A percentile compares a stretch with the other conserved stretches of the same genome.
Conservation (phyloP, 805 yeast genomes). For the Saccharomycopsis fermentans region DNA sequence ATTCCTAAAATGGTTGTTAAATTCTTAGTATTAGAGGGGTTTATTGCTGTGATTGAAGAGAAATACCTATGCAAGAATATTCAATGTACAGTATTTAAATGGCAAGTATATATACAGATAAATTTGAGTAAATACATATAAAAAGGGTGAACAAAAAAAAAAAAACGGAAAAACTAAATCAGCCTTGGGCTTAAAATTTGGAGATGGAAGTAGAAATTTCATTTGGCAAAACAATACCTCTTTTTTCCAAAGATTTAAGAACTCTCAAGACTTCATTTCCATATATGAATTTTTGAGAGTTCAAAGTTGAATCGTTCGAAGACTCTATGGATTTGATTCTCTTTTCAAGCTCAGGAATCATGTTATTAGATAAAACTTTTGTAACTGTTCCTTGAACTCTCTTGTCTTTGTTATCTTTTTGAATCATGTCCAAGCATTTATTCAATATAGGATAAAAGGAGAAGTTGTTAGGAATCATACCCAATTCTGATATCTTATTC, state of each 20-base stretch:
- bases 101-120: background rate
- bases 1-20: no score
- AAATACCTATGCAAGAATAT: no score
- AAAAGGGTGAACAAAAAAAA: background rate
- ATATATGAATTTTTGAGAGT: slow-evolving; percentile 11
- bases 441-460: slow-evolving; percentile 20
- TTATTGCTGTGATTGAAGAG: no score
- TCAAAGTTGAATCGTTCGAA: background rate
- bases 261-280: slow-evolving; percentile 6
- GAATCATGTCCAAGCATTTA: slow-evolving; percentile 14
- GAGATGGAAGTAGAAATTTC: background rate
- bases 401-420: slow-evolving; percentile 16
- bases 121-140: background rate
- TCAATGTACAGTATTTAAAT: background rate
- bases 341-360: background rate
- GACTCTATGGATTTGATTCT: background rate
- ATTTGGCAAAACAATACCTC: background rate
- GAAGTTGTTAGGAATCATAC: slow-evolving; percentile 17
- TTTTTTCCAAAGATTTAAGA: slow-evolving; percentile 6
- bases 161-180: background rate
- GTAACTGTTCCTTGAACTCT: slow-evolving; percentile 18
- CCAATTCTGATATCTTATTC: background rate
- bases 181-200: background rate
- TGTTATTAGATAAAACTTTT: background rate
- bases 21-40: no score